Evolutionary conservation across 768 basidiomycete genomes (phyloP).

Genomic region (Austroboletus festivus): DNA sequence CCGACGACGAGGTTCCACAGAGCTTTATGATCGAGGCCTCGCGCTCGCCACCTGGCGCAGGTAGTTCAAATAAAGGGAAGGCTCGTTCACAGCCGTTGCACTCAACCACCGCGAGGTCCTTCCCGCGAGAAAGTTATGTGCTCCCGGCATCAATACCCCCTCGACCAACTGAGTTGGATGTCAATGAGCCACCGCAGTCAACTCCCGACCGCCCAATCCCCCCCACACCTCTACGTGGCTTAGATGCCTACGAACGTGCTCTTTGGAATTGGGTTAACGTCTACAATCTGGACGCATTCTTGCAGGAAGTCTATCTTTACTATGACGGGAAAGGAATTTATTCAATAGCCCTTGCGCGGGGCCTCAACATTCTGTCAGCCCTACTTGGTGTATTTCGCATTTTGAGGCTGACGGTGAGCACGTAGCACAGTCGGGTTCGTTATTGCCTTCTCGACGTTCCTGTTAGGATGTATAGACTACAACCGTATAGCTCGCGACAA

Average conservation of each 20-base stretch:
- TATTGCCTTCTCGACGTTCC: conserved; percentile 96
- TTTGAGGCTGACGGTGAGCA: conserved; percentile 25
- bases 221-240: conserved; percentile 56
- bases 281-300: conserved; percentile 91
- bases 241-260: conserved; percentile 86
- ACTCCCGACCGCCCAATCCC: conserved; percentile 21
- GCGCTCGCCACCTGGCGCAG: conserved; percentile 30
- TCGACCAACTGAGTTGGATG: conserved; percentile 61
- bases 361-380: conserved; percentile 92
- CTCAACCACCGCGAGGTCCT: conserved; percentile 43
- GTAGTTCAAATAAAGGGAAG: conserved; percentile 35
- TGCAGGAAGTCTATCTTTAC: conserved; percentile 94
- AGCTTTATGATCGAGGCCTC: conserved; percentile 82
- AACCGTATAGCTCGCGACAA: conserved; percentile 67
- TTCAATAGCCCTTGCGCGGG: conserved; percentile 86
- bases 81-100: conserved; percentile 50
- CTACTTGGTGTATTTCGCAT: conserved; percentile 16
- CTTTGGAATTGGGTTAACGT: conserved; percentile 99
- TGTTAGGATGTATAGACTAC: conserved; percentile 94
- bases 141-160: conserved; percentile 52
- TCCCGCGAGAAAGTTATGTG: conserved; percentile 35
- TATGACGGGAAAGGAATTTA: conserved; percentile 97
- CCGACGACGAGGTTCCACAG: conserved; percentile 83
- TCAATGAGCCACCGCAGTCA: conserved; percentile 30
- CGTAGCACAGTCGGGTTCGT: conserved; percentile 95